Conservation (phyloP, 768 basidiomycete genomes). For the Suillus discolor region DNA sequence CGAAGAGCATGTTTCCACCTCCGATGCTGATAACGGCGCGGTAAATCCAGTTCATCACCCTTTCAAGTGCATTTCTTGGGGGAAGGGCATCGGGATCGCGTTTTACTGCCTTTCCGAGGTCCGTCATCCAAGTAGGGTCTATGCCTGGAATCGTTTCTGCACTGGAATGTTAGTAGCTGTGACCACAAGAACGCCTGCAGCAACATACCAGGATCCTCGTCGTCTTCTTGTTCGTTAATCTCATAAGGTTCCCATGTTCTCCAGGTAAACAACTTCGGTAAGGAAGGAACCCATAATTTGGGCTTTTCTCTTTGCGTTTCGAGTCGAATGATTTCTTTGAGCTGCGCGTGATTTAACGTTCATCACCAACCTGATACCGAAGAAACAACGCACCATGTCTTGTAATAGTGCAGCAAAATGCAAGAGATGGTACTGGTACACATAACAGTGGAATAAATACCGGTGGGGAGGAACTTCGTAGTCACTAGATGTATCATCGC, state of each 20-base stretch:
- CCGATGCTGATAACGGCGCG: conserved; percentile 40
- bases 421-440: conserved; percentile 63
- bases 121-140: conserved; percentile 40
- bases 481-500: conserved; percentile 27
- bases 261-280: conserved; percentile 42
- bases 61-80: conserved; percentile 61
- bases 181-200: too few species aligned
- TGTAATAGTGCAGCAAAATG: conserved; percentile 36
- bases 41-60: conserved; percentile 49
- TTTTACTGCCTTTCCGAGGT: conserved; percentile 56
- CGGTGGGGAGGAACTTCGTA: conserved; percentile 61
- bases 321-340: conserved; percentile 57
- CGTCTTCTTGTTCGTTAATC: conserved; percentile 49
- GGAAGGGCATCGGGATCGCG: conserved; percentile 79
- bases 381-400: conserved; percentile 34
- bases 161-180: neutral
- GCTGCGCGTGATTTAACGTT: conserved; percentile 35
- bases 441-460: conserved; percentile 72
- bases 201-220: conserved; percentile 64
- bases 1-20: conserved; percentile 66
- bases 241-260: conserved; percentile 49
- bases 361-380: neutral
- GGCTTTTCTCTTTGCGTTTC: conserved; percentile 47
- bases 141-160: conserved; percentile 62
- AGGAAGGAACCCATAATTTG: conserved; percentile 60